phyloP scores from a whole-genome alignment of 176 grass and related monocot genomes.

The Pharus latifolius region DNA sequence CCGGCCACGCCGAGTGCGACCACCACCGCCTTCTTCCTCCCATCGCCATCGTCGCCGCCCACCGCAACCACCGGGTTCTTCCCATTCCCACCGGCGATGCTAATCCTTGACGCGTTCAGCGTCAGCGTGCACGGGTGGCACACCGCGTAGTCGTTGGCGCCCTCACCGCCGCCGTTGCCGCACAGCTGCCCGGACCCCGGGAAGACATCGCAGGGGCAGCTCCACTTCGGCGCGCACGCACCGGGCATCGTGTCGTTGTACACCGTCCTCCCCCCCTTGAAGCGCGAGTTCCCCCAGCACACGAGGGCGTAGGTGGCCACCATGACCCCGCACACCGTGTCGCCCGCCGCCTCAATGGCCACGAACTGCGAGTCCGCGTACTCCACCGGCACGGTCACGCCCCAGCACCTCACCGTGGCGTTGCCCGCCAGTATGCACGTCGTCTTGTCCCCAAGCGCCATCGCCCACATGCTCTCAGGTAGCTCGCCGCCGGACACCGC shows the following conservation, averaged over 20 bases:
- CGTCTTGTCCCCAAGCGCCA: slow-evolving; percentile 56
- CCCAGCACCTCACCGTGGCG: slow-evolving; percentile 49
- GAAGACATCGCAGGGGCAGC: slow-evolving; percentile 30
- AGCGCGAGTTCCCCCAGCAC: slow-evolving; percentile 64
- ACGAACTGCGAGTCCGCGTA: slow-evolving; percentile 27
- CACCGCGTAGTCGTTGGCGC: slow-evolving; percentile 31
- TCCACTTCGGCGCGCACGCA: slow-evolving; percentile 5
- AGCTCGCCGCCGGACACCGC: neutral
- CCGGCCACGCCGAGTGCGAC: slow-evolving; percentile 1
- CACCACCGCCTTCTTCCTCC: neutral
- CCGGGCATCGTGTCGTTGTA: slow-evolving; percentile 55
- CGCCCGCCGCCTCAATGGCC: slow-evolving; percentile 54
- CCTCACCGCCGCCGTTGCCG: slow-evolving; percentile 22
- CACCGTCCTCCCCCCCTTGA: slow-evolving; percentile 8
- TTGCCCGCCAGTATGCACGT: slow-evolving; percentile 57
- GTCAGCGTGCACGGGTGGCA: slow-evolving; percentile 20
- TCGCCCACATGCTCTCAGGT: slow-evolving; percentile 3
- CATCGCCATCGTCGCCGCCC: rapidly evolving
- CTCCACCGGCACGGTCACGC: slow-evolving; percentile 18
- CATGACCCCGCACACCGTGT: slow-evolving; percentile 56
- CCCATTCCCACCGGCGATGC: slow-evolving; percentile 3
- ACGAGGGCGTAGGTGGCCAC: slow-evolving; percentile 38
- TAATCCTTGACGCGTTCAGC: slow-evolving; percentile 19
- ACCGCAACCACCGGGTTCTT: neutral
- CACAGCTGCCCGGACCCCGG: slow-evolving; percentile 27